These are phyloP conservation scores for Hamigera avellanea DNA, from an alignment of 495 filamentous ascomycete species.

Conservation along the genomic window DNA sequence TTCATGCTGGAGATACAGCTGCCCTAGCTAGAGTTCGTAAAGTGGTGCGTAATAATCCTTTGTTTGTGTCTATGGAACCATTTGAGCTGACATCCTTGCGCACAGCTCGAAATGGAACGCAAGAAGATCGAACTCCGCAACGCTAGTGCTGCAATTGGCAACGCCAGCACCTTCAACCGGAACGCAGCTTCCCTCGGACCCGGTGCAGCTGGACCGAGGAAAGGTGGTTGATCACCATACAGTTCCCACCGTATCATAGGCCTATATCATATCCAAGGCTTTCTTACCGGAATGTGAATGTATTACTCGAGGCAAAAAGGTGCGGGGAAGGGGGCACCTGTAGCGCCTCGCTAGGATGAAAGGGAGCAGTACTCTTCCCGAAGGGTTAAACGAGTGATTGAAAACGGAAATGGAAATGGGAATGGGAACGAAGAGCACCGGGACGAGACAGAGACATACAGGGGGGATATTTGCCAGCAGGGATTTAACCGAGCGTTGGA, in stretches of 20 bases:
- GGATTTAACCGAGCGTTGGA: too few species aligned
- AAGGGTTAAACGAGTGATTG: too few species aligned
- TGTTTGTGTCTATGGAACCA: too few species aligned
- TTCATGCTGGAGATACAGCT: constrained; percentile 35
- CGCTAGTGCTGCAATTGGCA: constrained; percentile 31
- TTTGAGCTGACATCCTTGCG: constrained; percentile 1
- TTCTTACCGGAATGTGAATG: too few species aligned
- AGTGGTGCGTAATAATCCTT: constrained; percentile 37
- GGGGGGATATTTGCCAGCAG: too few species aligned
- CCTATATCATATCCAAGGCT: background rate
- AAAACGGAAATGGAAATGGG: too few species aligned
- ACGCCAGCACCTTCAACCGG: constrained; percentile 22
- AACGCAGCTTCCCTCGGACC: constrained; percentile 11
- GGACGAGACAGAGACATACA: too few species aligned
- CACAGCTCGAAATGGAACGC: constrained; percentile 37
- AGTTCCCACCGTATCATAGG: background rate
- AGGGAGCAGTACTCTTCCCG: too few species aligned
- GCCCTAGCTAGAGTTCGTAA: constrained; percentile 49
- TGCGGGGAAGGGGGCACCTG: too few species aligned
- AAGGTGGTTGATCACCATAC: constrained; percentile 14
- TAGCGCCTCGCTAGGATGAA: too few species aligned
- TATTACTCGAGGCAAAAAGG: too few species aligned
- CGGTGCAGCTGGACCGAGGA: constrained; percentile 16
- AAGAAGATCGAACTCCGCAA: constrained; percentile 38
- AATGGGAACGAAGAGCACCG: too few species aligned